phyloP scores from a whole-genome alignment of 2,329 filamentous ascomycete species.

The Knoxdaviesia capensis region DNA sequence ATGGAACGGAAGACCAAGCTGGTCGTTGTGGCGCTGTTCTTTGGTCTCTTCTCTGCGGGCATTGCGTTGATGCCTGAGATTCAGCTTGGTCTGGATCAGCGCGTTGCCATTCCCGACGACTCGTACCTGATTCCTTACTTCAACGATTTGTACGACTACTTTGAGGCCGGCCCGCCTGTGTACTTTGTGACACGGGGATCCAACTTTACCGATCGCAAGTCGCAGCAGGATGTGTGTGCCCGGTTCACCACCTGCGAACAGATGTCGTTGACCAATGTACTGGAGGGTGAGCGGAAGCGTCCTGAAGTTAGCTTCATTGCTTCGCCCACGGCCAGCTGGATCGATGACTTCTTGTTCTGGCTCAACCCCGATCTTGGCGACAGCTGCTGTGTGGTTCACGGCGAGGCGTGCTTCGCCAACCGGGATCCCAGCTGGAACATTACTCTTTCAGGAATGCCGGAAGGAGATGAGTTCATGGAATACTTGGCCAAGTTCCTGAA shows the following conservation, averaged over 20 bases:
- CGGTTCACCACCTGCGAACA: constrained; percentile 77
- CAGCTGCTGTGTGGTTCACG: constrained; percentile 48
- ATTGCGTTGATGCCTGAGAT: constrained; percentile 71
- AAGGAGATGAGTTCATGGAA: constrained; percentile 73
- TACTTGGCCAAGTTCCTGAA: constrained; percentile 72
- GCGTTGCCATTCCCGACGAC: constrained; percentile 80
- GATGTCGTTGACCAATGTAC: constrained; percentile 66
- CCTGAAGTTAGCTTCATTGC: constrained; percentile 74
- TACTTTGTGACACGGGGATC: constrained; percentile 81
- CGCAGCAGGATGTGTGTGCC: constrained; percentile 77
- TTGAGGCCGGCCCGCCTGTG: constrained; percentile 78
- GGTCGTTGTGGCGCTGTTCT: constrained; percentile 56
- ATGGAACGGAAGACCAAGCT: constrained; percentile 66
- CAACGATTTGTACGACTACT: constrained; percentile 84
- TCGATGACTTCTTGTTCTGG: constrained; percentile 94
- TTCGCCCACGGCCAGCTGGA: constrained; percentile 79
- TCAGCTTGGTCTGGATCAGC: constrained; percentile 76
- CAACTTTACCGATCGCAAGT: constrained; percentile 52
- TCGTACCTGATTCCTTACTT: constrained; percentile 95
- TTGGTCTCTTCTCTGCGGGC: constrained; percentile 71
- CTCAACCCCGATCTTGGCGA: constrained; percentile 66
- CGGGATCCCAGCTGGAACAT: constrained; percentile 75
- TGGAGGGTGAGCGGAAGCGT: constrained; percentile 88
- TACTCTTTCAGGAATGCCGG: constrained; percentile 76
- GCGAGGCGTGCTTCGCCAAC: constrained; percentile 57